These are phyloP conservation scores for Alloascoidea africana DNA, from an alignment of 805 yeast species.

Conservation along the genomic window DNA sequence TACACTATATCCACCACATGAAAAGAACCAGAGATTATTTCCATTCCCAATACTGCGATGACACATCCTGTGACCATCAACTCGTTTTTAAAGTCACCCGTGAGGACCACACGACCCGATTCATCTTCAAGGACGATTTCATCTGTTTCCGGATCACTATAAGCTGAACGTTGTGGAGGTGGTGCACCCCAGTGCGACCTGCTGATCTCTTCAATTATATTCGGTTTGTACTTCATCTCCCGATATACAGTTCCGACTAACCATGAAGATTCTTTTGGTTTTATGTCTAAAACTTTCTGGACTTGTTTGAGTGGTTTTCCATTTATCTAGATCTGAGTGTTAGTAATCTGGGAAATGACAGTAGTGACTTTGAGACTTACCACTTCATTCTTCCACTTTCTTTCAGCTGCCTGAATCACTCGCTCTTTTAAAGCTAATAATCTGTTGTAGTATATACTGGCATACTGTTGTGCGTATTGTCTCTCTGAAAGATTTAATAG, in stretches of 20 bases:
- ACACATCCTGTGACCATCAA: slow-evolving; percentile 82
- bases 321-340: slow-evolving; percentile 9
- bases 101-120: slow-evolving; percentile 69
- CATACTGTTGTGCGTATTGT: slow-evolving; percentile 40
- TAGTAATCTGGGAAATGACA: background rate
- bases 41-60: slow-evolving; percentile 77
- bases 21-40: slow-evolving; percentile 68
- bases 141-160: slow-evolving; percentile 39
- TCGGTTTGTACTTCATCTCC: slow-evolving; percentile 75
- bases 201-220: slow-evolving; percentile 61
- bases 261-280: slow-evolving; percentile 53
- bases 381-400: slow-evolving; percentile 42
- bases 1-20: slow-evolving; percentile 68
- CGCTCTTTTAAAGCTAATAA: slow-evolving; percentile 31
- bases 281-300: slow-evolving; percentile 46
- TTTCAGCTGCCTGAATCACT: slow-evolving; percentile 26
- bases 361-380: slow-evolving; percentile 12
- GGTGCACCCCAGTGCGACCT: slow-evolving; percentile 22
- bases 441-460: slow-evolving; percentile 38
- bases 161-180: slow-evolving; percentile 24
- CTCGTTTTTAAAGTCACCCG: slow-evolving; percentile 31
- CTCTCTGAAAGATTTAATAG: slow-evolving; percentile 11
- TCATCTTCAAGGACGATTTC: slow-evolving; percentile 78
- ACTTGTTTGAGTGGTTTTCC: slow-evolving; percentile 17
- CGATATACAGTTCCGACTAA: slow-evolving; percentile 76